phyloP scores from a whole-genome alignment of 345 rosid genomes.

The Reutealis trisperma region DNA sequence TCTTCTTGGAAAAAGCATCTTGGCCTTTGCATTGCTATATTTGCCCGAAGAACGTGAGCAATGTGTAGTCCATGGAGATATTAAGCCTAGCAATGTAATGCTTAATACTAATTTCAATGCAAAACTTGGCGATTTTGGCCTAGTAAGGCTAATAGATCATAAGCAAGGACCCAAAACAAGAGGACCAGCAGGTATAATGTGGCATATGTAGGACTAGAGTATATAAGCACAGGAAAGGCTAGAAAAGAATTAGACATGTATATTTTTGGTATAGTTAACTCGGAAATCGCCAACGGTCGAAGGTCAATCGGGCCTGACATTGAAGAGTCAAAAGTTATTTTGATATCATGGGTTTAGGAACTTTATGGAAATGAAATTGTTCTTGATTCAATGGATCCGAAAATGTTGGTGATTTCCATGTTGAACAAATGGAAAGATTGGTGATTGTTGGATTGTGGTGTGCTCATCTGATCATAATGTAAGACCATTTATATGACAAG shows the following conservation, averaged over 20 bases:
- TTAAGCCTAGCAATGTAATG: conserved; percentile 59
- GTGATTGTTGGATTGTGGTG: conserved; percentile 34
- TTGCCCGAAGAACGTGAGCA: conserved; percentile 65
- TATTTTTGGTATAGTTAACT: conserved; percentile 35
- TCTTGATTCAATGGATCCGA: conserved; percentile 35
- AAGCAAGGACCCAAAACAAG: conserved; percentile 35
- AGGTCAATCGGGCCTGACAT: conserved; percentile 27
- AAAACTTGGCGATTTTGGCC: conserved; percentile 60
- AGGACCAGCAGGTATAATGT: conserved; percentile 45
- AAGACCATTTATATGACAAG: conserved; percentile 25
- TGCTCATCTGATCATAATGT: conserved; percentile 10
- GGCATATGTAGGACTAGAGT: conserved; percentile 52
- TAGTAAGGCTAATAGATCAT: conserved; percentile 40
- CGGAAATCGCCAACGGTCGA: conserved; percentile 23
- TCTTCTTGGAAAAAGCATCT: conserved; percentile 31
- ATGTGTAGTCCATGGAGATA: conserved; percentile 56
- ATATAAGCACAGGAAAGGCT: conserved; percentile 42
- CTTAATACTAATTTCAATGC: conserved; percentile 50
- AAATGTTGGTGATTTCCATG: conserved; percentile 35
- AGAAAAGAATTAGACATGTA: conserved; percentile 42
- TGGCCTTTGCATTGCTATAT: conserved; percentile 48
- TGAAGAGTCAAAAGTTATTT: conserved; percentile 20
- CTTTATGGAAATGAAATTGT: conserved; percentile 36
- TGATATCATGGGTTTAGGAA: conserved; percentile 56
- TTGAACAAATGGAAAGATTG: conserved; percentile 36